Evolutionary conservation across 495 filamentous ascomycete genomes (phyloP), one percentile per base, ranked within the genome.

Genomic region (Podospora conica): DNA sequence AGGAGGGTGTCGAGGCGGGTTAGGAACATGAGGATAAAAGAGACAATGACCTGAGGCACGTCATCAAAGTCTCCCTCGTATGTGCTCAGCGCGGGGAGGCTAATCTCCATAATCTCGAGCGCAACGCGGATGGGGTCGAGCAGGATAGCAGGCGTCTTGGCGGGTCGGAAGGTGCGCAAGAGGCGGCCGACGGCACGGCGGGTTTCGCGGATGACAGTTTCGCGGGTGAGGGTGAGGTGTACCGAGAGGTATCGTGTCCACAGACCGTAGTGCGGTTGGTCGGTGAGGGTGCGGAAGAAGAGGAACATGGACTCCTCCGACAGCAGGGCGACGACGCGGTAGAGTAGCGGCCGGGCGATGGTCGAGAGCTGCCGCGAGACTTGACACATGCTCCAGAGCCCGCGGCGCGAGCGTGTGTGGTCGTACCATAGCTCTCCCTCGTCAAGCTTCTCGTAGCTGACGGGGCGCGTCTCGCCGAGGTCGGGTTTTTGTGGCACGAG

Each of bases 391-490:
- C 68, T 71, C 63, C 61, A 62, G 3, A 77, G 69, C 48, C 70
- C 73, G 59, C 70, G 68, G 24, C 75, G 73, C 27, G 66, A 65
- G 28, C 71, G 68, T 10, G 72, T 77, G 64, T 69, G 71, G 29
- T 73, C 72, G 64, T 66, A 72, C 75, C 75, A 77, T 18, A 69
- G 63, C 65, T 77, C 75, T n/a, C 68, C 72, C 48, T 57, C 62
- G 18, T 72, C 64, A 3, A 75, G 70, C 60, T 73, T 69, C n/a
- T 66, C 29, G 68, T 74, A 74, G 53, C 54, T 56, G 48, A 74
- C 73, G 9, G 75, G 75, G 10, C 63, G 64, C 5, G 75, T 73
- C 65, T 77, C 75, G 58, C 72, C 71, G 9, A 75, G 66, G 24
- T 75, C 73, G 31, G 75, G 75, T 18, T 61, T 62, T 18, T 58